Base-by-base conservation (phyloP, 257 asterid genomes). In the Thymus quinquecostatus region DNA sequence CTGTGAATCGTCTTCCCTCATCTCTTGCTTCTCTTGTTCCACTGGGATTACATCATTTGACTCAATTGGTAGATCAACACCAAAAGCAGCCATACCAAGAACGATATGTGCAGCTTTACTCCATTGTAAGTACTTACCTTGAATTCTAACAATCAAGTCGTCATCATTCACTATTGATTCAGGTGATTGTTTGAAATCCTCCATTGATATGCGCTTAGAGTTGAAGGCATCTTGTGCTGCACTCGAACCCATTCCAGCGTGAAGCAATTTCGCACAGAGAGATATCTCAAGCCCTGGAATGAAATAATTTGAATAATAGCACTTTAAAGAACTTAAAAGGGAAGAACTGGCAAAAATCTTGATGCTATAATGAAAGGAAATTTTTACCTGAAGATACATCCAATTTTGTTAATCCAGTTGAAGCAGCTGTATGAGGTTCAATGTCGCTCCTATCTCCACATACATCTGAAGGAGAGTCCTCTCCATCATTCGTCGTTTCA, bases 11-110 rank as follows among this genome's bases (percentile, higher is more conserved):
- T 71, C 87, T 71, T 82, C 89, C 80, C 76, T 86, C 28, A 62
- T 60, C 72, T 82, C 86, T 27, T 41, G 70, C 47, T 75, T 71
- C 70, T 79, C 96, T 65, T 70, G 77, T 67, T 88, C 91, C 64
- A 92, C 86, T 12, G 89, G 82, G 65, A 89, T 82, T 61, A 68
- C 79, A 48, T 89, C 89, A 36, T 76, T 51, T 6, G 81, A 75
- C 55, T 84, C 88, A 66, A 89, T 70, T 3, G 96, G 83, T 29
- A 86, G 67, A 63, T 92, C 82, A 80, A 84, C 65, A 65, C 86
- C 96, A 74, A 83, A 95, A 54, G 83, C 97, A 62, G 86, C 90
- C 84, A 82, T 73, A 43, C 98, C 97, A 67, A 95, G 96, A 80
- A 88, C 62, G 45, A 85, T 66, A 21, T 87, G 95, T 63, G 83